phyloP scores from a whole-genome alignment of 2,329 filamentous ascomycete genomes.

The Ophiosphaerella narmari region DNA sequence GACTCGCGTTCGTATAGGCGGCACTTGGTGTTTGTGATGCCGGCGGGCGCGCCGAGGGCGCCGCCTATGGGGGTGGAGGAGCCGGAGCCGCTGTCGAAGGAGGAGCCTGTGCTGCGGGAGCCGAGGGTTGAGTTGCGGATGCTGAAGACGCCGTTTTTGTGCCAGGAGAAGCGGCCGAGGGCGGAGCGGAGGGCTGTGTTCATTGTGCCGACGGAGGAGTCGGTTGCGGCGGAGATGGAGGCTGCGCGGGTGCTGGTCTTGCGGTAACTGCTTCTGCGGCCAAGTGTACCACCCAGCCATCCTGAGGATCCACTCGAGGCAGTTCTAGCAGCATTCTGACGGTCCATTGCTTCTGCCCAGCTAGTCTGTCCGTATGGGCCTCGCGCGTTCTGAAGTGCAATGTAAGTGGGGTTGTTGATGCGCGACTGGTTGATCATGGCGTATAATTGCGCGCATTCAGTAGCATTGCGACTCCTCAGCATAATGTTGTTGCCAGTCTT shows the following conservation, averaged over 20 bases:
- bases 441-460: conserved; percentile 83
- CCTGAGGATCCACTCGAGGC: conserved; percentile 48
- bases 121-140: conserved; percentile 77
- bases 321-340: conserved; percentile 52
- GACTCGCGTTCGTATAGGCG: conserved; percentile 79
- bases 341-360: conserved; percentile 59
- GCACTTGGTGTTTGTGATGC: conserved; percentile 81
- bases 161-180: conserved; percentile 72
- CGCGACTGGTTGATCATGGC: conserved; percentile 84
- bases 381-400: conserved; percentile 74
- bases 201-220: conserved; percentile 75
- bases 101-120: conserved; percentile 61
- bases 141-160: conserved; percentile 76
- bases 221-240: conserved; percentile 67
- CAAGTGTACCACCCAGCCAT: conserved; percentile 54
- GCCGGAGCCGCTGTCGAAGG: conserved; percentile 50
- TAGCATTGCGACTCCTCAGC: conserved; percentile 77
- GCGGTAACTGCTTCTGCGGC: conserved; percentile 61
- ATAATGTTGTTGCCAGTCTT: conserved; percentile 77
- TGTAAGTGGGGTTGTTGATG: conserved; percentile 91
- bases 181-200: conserved; percentile 75
- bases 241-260: conserved; percentile 58
- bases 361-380: conserved; percentile 54
- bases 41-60: conserved; percentile 56
- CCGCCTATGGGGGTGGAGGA: conserved; percentile 38